A percentile compares a stretch with the other conserved stretches of the same genome.
Evolutionary conservation across 1,139 yeast species (phyloP).

Genomic region (Pneumocystis carinii): DNA sequence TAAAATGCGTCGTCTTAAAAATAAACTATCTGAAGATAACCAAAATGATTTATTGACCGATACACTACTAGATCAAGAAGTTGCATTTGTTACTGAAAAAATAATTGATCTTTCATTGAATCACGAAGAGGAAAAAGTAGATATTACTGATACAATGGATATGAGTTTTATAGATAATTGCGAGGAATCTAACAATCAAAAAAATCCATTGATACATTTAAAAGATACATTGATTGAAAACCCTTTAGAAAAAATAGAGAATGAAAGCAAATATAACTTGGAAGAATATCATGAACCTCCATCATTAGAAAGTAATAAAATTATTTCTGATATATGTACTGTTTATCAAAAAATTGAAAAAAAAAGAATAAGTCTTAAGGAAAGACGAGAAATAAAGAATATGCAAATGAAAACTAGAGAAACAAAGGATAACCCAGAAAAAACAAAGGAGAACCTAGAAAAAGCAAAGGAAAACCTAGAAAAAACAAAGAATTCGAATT

Average conservation of each 20-base stretch:
- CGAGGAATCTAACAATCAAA: background rate
- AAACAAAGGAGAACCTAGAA: conserved; percentile 8
- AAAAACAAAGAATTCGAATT: background rate
- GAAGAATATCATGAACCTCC: background rate
- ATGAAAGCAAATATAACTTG: background rate
- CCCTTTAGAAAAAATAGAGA: background rate
- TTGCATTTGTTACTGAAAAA: background rate
- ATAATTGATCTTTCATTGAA: background rate
- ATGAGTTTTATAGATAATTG: background rate
- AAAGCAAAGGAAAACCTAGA: background rate
- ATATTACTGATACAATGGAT: background rate
- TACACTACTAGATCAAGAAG: background rate
- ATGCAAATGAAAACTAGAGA: background rate
- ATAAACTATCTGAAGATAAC: conserved; percentile 19
- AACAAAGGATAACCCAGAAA: conserved; percentile 19
- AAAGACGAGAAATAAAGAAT: background rate
- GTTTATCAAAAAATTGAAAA: background rate
- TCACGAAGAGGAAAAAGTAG: background rate
- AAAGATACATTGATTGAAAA: background rate
- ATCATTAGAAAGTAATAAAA: background rate
- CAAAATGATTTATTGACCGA: background rate
- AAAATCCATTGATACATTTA: background rate
- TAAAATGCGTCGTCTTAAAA: conserved; percentile 29
- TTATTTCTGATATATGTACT: background rate
- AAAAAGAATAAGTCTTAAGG: background rate